Conservation (phyloP, 2,329 filamentous ascomycete species). For the Ophiostoma australiae region DNA sequence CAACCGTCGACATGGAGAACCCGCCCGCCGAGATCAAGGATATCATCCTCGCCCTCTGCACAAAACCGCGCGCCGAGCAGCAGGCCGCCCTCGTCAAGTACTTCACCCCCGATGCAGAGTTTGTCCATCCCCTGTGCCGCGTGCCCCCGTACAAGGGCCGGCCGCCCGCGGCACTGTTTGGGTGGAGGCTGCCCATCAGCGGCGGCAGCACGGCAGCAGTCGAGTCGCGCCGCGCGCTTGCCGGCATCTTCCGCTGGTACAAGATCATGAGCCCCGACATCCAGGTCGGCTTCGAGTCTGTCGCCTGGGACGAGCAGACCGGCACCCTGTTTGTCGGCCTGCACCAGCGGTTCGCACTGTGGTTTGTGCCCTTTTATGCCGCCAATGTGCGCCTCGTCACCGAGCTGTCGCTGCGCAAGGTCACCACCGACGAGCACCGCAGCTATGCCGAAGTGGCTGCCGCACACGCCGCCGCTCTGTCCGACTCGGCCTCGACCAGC, state of each 20-base stretch:
- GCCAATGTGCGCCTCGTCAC: constrained; percentile 64
- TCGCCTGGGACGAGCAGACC: constrained; percentile 63
- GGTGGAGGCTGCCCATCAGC: constrained; percentile 28
- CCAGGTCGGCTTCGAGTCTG: constrained; percentile 58
- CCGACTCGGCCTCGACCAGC: background rate
- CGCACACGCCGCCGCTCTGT: constrained; percentile 10
- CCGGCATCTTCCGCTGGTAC: constrained; percentile 75
- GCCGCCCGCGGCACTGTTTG: background rate
- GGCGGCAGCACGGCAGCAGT: background rate
- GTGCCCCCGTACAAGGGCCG: constrained; percentile 48
- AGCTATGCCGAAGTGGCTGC: constrained; percentile 21
- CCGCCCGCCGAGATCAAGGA: constrained; percentile 18
- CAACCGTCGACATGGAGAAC: constrained; percentile 3
- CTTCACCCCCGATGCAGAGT: constrained; percentile 25
- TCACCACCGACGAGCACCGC: constrained; percentile 7
- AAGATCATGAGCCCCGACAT: constrained; percentile 75
- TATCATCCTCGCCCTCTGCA: constrained; percentile 24
- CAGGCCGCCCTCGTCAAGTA: constrained; percentile 20
- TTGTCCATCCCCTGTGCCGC: constrained; percentile 26
- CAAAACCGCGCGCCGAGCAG: constrained; percentile 22
- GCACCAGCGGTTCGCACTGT: constrained; percentile 70
- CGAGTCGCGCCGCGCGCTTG: constrained; percentile 62
- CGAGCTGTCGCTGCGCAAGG: constrained; percentile 55
- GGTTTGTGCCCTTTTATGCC: constrained; percentile 70
- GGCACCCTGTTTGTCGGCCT: constrained; percentile 69